Base-by-base conservation (phyloP, 2,329 filamentous ascomycete species). In the Blumeria hordei region DNA sequence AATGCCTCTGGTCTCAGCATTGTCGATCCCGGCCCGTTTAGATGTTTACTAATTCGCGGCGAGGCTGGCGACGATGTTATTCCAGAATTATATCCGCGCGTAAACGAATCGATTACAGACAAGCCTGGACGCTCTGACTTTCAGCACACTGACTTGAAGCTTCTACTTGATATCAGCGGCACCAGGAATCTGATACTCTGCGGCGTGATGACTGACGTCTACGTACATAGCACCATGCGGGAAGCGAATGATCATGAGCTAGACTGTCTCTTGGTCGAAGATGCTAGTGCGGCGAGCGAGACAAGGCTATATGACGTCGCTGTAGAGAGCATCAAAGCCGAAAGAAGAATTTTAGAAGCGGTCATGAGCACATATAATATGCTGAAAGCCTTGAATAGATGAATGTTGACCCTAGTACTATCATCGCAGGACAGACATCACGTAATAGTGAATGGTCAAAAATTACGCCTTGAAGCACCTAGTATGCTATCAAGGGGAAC, bases 61-160 rank as follows among this genome's bases (percentile, higher is more conserved):
- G 73, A 79, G 60, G 61, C 67, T 21, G 77, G 77, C 0, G 76
- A 79, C 60, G 75, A 74, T 50, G 77, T 72, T 34, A 70, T 80
- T 16, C 65, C 70, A 7, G 75, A 67, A 55, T 55, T 67, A 2
- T 39, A 52, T 1, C 66, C 66, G 1, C 32, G 60, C 1, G 51
- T 53, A 5, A 57, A 57, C 7, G 66, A 68, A 52, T 61, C 61
- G 5, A 55, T 67, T 3, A 63, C 67, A 39, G 66, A 67, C 41
- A 67, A 67, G 53, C 65, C 66, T 1, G 66, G 66, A 1, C 59
- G 61, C 0, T 63, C 63, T 45, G 66, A 66, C 5, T 68, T 68
- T 44, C 59, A 62, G 37, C 61, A 80, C 33, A 68, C 66, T 3
- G 66, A 67, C 21, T 64, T 68, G 35, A 59, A 61, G 36, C 56